Evolutionary conservation across 2,329 filamentous ascomycete genomes (phyloP), one percentile per base, ranked within the genome.

Genomic region (Scedosporium minutisporum): DNA sequence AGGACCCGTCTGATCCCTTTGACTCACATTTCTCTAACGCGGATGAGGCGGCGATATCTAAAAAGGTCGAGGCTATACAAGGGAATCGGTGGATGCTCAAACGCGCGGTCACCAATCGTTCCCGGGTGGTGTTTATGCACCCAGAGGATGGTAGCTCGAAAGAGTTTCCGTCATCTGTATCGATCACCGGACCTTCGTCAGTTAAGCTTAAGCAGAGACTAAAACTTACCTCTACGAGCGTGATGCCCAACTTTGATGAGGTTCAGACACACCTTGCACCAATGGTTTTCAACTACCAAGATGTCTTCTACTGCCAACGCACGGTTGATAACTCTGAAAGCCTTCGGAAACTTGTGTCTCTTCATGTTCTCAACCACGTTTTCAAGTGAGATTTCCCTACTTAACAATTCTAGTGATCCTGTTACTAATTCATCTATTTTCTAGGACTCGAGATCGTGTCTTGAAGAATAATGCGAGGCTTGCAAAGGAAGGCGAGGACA

Each of bases 301-400:
- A 97, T 70, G 68, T 96, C 1, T 75, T 97, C 1, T 90, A 89
- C 69, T 90, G 88, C 63, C 85, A 86, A 61, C 83, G 93, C 53
- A 90, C 83, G 0, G 75, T 87, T 1, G 77, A 80, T 16, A 95
- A 93, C 70, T 84, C 90, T 0, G 78, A 82, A 23, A 82, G 80
- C 4, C 72, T 97, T 58, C 86, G 91, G 60, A 85, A 87, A 48
- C 77, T 96, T 60, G 81, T 86, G 16, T 91, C 89, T 68, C 79
- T 97, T 1, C 95, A 99, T 74, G 87, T 88, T 2, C 78, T 97
- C 12, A 97, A 97, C 72, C 95, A 97, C 71, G 81, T 97, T 48
- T 87, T 96, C 74, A 97, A 96, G 84, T 87, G 72, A 72, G 82
- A 71, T 1, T 14, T 6, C 14, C 21, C 27, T 16, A 18, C 44